A percentile compares a stretch with the other conserved stretches of the same genome.
Evolutionary conservation across 345 rosid genomes (phyloP).

Genomic region (Lumnitzera littorea): DNA sequence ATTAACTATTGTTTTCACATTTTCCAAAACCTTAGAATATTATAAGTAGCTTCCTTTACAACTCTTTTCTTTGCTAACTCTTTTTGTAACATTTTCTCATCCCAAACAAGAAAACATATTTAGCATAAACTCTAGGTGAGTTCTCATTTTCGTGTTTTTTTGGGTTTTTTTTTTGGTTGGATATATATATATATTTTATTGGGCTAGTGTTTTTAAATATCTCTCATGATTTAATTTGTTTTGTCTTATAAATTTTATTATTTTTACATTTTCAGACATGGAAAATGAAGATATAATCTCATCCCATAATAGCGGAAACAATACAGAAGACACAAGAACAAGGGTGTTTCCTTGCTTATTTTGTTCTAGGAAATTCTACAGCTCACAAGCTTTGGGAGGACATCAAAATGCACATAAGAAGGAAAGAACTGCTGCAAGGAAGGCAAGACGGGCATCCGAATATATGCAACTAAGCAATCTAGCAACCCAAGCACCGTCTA

Average conservation of each 20-base stretch:
- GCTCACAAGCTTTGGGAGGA: constrained; percentile 93
- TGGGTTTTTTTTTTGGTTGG: no score
- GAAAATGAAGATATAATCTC: constrained; percentile 23
- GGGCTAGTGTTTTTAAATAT: no score
- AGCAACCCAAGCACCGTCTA: constrained; percentile 11
- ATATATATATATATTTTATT: no score
- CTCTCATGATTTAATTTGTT: neutral
- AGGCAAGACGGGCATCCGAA: constrained; percentile 49
- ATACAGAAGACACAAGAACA: constrained; percentile 14
- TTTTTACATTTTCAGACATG: constrained; percentile 17
- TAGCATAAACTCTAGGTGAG: no score
- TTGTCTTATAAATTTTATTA: neutral
- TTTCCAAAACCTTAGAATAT: constrained; percentile 40
- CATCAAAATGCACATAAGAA: constrained; percentile 97
- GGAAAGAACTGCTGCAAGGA: constrained; percentile 71
- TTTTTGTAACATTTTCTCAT: constrained; percentile 3
- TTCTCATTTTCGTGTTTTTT: no score
- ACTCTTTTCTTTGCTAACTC: constrained; percentile 6
- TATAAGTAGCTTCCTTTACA: constrained; percentile 19
- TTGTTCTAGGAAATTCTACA: constrained; percentile 78
- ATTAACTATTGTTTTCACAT: constrained; percentile 30
- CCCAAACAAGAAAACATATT: neutral
- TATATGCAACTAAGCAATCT: constrained; percentile 8
- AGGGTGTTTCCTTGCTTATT: constrained; percentile 68
- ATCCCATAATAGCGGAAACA: neutral